Evolutionary conservation across 2,329 filamentous ascomycete species (phyloP), one percentile per base, ranked within the genome.

Genomic region (Neonectria magnoliae): DNA sequence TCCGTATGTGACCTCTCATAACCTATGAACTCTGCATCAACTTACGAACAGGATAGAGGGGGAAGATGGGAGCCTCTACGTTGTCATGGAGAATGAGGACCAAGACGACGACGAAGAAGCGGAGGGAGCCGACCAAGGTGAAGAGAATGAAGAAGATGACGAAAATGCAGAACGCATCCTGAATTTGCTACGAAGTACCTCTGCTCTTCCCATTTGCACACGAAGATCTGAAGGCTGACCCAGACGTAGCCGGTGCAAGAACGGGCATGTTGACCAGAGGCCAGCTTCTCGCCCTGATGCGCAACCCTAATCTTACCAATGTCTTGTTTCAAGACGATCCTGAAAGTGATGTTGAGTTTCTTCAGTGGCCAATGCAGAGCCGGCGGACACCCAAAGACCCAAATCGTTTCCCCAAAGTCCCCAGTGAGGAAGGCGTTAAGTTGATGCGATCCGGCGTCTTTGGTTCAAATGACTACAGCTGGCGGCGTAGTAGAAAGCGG

Each of bases 401-500:
- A 2, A 79, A 89, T 66, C 81, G 87, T 48, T 94, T 94, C 64
- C 93, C 94, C n/a, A 92, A 92, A 71, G 89, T 97, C 0, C 95
- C 95, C 0, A 97, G 91, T 73, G 88, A 92, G 11, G 85, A 88
- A 66, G 95, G 96, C 8, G 84, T 80, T 53, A 88, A 91, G 71
- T 81, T 98, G 66, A 97, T 98, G 94, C 84, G 88, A 42, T 91
- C 90, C 31, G 95, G 95, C 1, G 84, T 83, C 2, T 98, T 98
- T 79, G 95, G 95, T 36, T 83, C 84, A 18, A 91, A 89, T 62
- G 85, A 91, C 48, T 79, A 83, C 62, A 81, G 82, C 14, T 38
- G 36, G 71, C 82, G 81, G 69, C 84, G 79, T 65, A 83, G 74
- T 65, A 87, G 81, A 75, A 88, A 90, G 76, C 86, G 88, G 67